Evolutionary conservation across 148 eudicot genomes (phyloP), one percentile per base, ranked within the genome.

Genomic region (Silene latifolia): DNA sequence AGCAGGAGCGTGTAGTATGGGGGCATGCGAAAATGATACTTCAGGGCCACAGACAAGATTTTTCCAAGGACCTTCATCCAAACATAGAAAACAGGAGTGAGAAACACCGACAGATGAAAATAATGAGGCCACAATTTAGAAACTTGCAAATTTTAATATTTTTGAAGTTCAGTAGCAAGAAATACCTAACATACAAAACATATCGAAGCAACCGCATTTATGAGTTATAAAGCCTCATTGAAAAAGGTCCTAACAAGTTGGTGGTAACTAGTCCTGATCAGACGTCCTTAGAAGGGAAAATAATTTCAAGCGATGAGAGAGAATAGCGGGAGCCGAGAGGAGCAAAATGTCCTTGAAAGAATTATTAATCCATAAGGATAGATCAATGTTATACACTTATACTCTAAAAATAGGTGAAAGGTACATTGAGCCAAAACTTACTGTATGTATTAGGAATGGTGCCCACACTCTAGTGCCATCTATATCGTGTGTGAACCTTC

Each of bases 21-120:
- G 51, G 99, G 98, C 98, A 96, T 96, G 63, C 87, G 92, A 64
- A 93, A 88, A 63, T 92, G 88, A 79, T 89, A 92, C 88, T 92
- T 90, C 77, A 96, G 67, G 72, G 98, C 98, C 65, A 96, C 81
- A 77, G 98, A 87, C 88, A 82, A 88, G 73, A 96, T 89, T 82
- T 90, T 91, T 70, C 99, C 91, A 81, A 96, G 88, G 71, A 96
- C 94, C 99, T 95, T 71, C 87, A 80, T 71, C 61, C 66, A 77
- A 25, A 64, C 51, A 78, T 53, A 3, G 46, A n/a, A 23, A 58
- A 23, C 20, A 48, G n/a, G 11, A 71, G 39, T 42, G 48, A 19
- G 15, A 63, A 39, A 80, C 53, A 29, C n/a, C n/a, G n/a, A 57
- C 19, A 64, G 23, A 24, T 32, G 18, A 44, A 29, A 4, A 73